Evolutionary conservation across 805 yeast species (phyloP).

Genomic region (Metschnikowia cerradonensis): DNA sequence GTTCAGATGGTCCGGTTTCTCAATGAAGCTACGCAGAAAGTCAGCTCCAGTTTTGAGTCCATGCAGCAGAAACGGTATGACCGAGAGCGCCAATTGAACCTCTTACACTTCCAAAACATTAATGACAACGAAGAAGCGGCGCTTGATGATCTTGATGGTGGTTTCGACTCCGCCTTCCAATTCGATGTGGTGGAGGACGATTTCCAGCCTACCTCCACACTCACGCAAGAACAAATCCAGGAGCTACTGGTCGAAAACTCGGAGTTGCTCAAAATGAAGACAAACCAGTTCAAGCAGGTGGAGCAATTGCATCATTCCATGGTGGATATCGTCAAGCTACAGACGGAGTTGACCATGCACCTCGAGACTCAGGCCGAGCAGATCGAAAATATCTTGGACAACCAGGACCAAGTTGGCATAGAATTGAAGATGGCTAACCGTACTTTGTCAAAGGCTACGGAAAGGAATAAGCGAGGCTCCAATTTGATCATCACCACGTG

Average conservation of each 20-base stretch:
- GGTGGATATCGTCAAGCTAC: slow-evolving; percentile 70
- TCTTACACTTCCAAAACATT: slow-evolving; percentile 39
- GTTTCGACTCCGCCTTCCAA: slow-evolving; percentile 10
- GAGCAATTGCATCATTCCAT: slow-evolving; percentile 58
- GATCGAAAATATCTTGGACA: slow-evolving; percentile 58
- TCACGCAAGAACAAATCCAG: slow-evolving; percentile 55
- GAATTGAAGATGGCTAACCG: slow-evolving; percentile 71
- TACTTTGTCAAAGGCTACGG: slow-evolving; percentile 64
- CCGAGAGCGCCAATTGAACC: slow-evolving; percentile 34
- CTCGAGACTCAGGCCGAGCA: slow-evolving; percentile 68
- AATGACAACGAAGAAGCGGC: slow-evolving; percentile 29
- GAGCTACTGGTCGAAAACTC: slow-evolving; percentile 57
- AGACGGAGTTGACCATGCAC: slow-evolving; percentile 70
- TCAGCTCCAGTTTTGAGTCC: slow-evolving; percentile 43
- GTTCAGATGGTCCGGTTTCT: slow-evolving; percentile 48
- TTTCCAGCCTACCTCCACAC: background rate
- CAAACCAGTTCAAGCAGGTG: slow-evolving; percentile 58
- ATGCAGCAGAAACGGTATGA: slow-evolving; percentile 48
- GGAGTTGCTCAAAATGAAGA: slow-evolving; percentile 49
- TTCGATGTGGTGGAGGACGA: slow-evolving; percentile 10
- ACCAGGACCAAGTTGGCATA: slow-evolving; percentile 60
- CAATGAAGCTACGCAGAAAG: slow-evolving; percentile 38
- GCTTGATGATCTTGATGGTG: slow-evolving; percentile 10
- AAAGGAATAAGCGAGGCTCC: slow-evolving; percentile 56
- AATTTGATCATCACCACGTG: slow-evolving; percentile 54